phyloP scores from a whole-genome alignment of 1,284 basidiomycete species.

The Puccinia triticina region DNA sequence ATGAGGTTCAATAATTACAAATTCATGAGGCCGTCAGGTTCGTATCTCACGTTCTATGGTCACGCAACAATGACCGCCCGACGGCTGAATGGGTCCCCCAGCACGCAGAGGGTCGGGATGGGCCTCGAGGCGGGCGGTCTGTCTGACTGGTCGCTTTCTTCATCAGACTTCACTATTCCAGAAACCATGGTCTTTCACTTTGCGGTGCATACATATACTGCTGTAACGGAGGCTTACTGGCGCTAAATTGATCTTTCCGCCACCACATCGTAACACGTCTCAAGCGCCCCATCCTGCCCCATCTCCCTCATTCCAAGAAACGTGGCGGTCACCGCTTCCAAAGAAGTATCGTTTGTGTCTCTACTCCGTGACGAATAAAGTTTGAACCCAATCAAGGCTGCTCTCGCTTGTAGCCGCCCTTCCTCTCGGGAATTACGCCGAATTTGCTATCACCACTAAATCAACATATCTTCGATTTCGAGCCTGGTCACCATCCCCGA shows the following conservation, averaged over 20 bases:
- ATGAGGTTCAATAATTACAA: slow-evolving; percentile 16
- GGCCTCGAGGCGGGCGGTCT: background rate
- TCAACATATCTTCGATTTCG: background rate
- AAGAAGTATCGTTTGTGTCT: slow-evolving; percentile 21
- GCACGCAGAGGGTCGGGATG: background rate
- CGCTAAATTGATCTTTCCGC: slow-evolving; percentile 2
- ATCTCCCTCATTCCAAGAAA: slow-evolving; percentile 21
- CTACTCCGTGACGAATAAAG: slow-evolving; percentile 5
- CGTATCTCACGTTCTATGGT: slow-evolving; percentile 15
- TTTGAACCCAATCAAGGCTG: background rate
- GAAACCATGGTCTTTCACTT: background rate
- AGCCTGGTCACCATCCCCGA: background rate
- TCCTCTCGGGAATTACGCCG: background rate
- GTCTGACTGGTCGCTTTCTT: background rate
- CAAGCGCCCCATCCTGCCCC: too few species aligned
- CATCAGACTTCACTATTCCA: background rate
- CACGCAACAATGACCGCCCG: slow-evolving; percentile 13
- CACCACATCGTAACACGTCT: slow-evolving; percentile 37
- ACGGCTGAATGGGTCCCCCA: background rate
- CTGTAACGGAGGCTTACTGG: slow-evolving; percentile 28
- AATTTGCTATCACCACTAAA: background rate
- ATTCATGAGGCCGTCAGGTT: background rate
- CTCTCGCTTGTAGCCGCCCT: background rate
- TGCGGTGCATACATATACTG: background rate
- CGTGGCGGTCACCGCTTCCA: slow-evolving; percentile 20